Evolutionary conservation across 192 early-diverging fungal species (phyloP).

Genomic region (Phycomyces nitens): DNA sequence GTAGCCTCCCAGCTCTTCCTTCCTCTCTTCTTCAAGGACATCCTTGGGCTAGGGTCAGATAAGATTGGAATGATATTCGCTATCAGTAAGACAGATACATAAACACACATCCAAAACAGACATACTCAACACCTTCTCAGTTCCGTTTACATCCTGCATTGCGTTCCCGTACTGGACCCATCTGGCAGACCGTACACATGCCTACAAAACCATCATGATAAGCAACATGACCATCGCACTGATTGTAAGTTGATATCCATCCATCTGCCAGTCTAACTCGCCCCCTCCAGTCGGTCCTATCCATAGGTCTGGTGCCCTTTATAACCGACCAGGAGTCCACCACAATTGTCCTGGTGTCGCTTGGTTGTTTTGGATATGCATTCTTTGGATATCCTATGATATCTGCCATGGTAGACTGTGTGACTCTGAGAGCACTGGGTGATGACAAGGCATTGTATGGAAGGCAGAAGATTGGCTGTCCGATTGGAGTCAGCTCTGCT

Average conservation of each 20-base stretch:
- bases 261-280: not conserved
- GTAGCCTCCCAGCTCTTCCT: conserved; percentile 14
- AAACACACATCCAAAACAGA: too few species aligned
- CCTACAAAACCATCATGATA: conserved; percentile 24
- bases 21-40: conserved; percentile 23
- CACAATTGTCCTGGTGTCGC: not conserved
- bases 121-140: not conserved
- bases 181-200: conserved; percentile 5
- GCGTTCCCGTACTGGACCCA: conserved; percentile 26
- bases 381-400: conserved; percentile 24
- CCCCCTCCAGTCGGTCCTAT: conserved; percentile 5
- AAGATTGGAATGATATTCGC: conserved; percentile 24
- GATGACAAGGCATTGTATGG: conserved; percentile 18
- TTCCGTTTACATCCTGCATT: conserved; percentile 22
- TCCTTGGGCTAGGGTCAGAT: conserved; percentile 16
- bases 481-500: conserved; percentile 12
- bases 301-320: conserved; percentile 13
- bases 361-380: conserved; percentile 21
- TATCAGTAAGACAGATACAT: conserved; percentile 17
- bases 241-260: conserved; percentile 4
- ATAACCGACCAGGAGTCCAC: not conserved
- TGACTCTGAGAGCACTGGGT: conserved; percentile 2
- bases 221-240: conserved; percentile 13
- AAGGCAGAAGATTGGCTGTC: conserved; percentile 19
- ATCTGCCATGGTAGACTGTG: conserved; percentile 11